Evolutionary conservation across 164 flowering plant genomes (phyloP).

Genomic region (Piper betle): DNA sequence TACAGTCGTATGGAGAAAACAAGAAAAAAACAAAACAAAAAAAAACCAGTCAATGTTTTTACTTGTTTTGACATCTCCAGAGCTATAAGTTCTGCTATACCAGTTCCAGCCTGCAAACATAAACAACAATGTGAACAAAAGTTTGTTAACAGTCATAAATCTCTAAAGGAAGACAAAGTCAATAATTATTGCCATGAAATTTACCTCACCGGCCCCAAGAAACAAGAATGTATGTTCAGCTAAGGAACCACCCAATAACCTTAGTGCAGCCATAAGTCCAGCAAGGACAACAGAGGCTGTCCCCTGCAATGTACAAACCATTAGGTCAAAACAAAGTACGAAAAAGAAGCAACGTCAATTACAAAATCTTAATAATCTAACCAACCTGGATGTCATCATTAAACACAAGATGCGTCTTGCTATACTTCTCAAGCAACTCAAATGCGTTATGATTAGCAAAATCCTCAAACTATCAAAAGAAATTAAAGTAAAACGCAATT

Average conservation of each 20-base stretch:
- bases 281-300: slow-evolving; percentile 93
- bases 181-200: not conserved
- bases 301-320: slow-evolving; percentile 35
- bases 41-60: not conserved
- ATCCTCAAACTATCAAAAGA: slow-evolving; percentile 64
- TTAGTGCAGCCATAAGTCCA: slow-evolving; percentile 65
- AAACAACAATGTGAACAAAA: not conserved
- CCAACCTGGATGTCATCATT: slow-evolving; percentile 96
- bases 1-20: no score
- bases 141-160: not conserved
- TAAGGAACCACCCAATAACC: slow-evolving; percentile 46
- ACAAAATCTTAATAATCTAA: not conserved
- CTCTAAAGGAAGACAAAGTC: not conserved
- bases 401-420: slow-evolving; percentile 68
- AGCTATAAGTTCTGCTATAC: slow-evolving; percentile 89
- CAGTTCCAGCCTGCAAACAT: slow-evolving; percentile 78
- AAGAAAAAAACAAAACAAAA: not conserved
- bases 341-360: not conserved
- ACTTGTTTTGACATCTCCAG: slow-evolving; percentile 83
- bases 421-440: slow-evolving; percentile 57
- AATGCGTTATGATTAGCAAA: slow-evolving; percentile 93
- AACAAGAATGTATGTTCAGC: slow-evolving; percentile 79
- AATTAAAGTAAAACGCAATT: not conserved
- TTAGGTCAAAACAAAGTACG: not conserved
- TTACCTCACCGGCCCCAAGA: slow-evolving; percentile 94